Conservation (phyloP, 2,329 filamentous ascomycete genomes). For the Bertia moriformis region DNA sequence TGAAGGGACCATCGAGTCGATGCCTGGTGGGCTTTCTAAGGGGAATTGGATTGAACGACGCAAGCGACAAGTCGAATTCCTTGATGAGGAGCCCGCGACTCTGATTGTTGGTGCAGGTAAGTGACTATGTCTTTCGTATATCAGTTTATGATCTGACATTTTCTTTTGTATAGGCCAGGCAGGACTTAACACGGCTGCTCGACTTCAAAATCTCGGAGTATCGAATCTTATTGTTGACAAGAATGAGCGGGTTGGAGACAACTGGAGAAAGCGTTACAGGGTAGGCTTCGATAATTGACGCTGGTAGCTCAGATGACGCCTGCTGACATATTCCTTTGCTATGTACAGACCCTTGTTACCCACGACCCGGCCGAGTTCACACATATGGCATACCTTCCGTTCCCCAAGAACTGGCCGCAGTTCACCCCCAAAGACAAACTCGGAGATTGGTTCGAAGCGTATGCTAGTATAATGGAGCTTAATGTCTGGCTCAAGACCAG, state of each 20-base stretch:
- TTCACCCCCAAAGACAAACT: constrained; percentile 30
- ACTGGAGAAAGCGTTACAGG: constrained; percentile 32
- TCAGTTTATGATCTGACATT: background rate
- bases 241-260: constrained; percentile 27
- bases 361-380: constrained; percentile 23
- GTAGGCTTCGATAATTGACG: constrained; percentile 9
- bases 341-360: constrained; percentile 16
- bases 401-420: constrained; percentile 23
- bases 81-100: constrained; percentile 19
- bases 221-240: constrained; percentile 24
- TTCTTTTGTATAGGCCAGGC: constrained; percentile 18
- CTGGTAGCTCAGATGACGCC: constrained; percentile 2
- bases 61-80: background rate
- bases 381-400: constrained; percentile 20
- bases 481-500: constrained; percentile 25
- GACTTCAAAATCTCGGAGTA: constrained; percentile 12
- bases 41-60: constrained; percentile 6
- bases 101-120: constrained; percentile 23
- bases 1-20: background rate
- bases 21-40: constrained; percentile 5
- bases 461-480: constrained; percentile 30
- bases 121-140: background rate
- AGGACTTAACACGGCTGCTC: constrained; percentile 21
- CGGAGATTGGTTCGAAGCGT: constrained; percentile 29
- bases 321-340: background rate